phyloP scores from a whole-genome alignment of 768 basidiomycete genomes.

The Pholiota conissans region DNA sequence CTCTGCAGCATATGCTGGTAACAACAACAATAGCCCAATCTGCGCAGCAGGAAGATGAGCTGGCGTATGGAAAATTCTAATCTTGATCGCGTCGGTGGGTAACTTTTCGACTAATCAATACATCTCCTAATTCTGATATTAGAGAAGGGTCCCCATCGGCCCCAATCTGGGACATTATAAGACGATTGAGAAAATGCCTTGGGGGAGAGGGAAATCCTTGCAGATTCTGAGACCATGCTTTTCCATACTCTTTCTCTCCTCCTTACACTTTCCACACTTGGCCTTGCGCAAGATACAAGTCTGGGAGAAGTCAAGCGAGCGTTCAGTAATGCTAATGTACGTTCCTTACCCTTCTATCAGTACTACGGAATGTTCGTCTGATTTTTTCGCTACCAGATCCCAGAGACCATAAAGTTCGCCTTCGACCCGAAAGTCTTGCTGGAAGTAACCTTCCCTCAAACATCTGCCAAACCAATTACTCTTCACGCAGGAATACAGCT shows the following conservation, averaged over 20 bases:
- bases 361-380: not conserved
- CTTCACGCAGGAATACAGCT: constrained; percentile 35
- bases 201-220: not conserved
- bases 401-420: constrained; percentile 26
- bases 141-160: not conserved
- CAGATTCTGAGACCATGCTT: not conserved
- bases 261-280: constrained; percentile 1
- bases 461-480: constrained; percentile 25
- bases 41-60: not conserved
- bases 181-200: not conserved
- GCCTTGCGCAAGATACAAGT: constrained; percentile 28
- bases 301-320: constrained; percentile 26
- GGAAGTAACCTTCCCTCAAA: constrained; percentile 35
- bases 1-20: not conserved
- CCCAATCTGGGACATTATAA: not conserved
- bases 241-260: not conserved
- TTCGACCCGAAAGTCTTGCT: constrained; percentile 36
- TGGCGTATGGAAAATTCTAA: not conserved
- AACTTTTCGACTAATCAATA: not conserved
- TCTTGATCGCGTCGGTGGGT: not conserved
- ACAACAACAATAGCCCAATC: not conserved
- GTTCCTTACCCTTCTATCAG: not conserved
- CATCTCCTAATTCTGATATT: not conserved
- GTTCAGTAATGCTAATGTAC: constrained; percentile 29
- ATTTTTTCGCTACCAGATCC: constrained; percentile 27